A percentile compares a stretch with the other conserved stretches of the same genome.
Evolutionary conservation across 2,329 filamentous ascomycete species (phyloP).

Genomic region (Aspergillus fijiensis): DNA sequence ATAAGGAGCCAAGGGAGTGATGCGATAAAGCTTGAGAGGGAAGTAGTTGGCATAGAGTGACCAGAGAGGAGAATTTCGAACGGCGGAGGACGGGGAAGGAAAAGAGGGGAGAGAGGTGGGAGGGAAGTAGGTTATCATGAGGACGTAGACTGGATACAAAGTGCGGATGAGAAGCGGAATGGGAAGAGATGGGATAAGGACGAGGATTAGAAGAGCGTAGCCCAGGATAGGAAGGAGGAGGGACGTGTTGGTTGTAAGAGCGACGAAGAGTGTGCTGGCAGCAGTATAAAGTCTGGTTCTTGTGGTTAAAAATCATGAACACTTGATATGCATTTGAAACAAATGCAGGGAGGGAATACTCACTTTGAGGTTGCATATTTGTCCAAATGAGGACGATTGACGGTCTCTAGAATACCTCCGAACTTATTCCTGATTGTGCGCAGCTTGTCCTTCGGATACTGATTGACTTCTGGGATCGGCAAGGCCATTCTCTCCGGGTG

Average conservation of each 20-base stretch:
- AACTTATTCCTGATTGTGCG: not conserved
- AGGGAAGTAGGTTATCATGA: not conserved
- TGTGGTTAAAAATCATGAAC: not conserved
- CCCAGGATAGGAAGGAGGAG: not conserved
- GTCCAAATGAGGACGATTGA: not conserved
- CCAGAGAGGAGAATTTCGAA: constrained; percentile 69
- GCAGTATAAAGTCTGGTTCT: not conserved
- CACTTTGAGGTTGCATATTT: not conserved
- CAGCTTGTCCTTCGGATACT: not conserved
- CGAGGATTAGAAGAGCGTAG: not conserved
- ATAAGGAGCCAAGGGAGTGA: constrained; percentile 66
- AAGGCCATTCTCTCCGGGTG: not conserved
- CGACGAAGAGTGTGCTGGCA: not conserved
- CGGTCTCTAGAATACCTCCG: not conserved
- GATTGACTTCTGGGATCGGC: not conserved
- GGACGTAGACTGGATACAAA: not conserved
- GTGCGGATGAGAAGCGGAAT: not conserved
- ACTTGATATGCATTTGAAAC: no score
- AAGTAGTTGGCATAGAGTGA: constrained; percentile 80
- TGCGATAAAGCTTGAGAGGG: constrained; percentile 75
- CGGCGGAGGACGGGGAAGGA: constrained; percentile 49
- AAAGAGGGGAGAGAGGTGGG: not conserved
- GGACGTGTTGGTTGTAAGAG: not conserved
- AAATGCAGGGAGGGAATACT: not conserved
- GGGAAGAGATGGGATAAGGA: not conserved